phyloP scores from a whole-genome alignment of 2,329 filamentous ascomycete genomes.

The Laburnicola sp. region DNA sequence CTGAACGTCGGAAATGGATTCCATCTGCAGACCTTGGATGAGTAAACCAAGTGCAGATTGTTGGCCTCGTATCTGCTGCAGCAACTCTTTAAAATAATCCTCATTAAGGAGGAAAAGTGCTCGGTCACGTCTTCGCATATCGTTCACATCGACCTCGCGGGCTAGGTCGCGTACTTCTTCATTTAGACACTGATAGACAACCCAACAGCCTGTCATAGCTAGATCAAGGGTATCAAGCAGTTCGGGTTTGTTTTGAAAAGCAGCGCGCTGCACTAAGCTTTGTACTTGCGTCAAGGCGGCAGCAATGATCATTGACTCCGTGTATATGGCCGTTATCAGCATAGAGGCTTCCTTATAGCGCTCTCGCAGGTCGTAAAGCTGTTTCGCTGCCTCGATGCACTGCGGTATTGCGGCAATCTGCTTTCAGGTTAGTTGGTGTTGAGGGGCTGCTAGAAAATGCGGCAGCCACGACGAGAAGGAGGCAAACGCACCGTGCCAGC shows the following conservation, averaged over 20 bases:
- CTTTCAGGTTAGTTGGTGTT: not conserved
- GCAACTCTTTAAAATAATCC: slow-evolving; percentile 39
- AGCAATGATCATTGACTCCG: slow-evolving; percentile 40
- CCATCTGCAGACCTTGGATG: slow-evolving; percentile 42
- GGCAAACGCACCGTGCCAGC: slow-evolving; percentile 5
- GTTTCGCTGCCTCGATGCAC: slow-evolving; percentile 35
- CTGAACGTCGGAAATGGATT: slow-evolving; percentile 39
- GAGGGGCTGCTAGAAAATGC: not conserved
- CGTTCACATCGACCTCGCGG: slow-evolving; percentile 23
- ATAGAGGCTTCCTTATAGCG: slow-evolving; percentile 37
- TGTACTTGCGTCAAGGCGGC: slow-evolving; percentile 40
- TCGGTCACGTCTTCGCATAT: slow-evolving; percentile 27
- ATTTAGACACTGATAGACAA: slow-evolving; percentile 39
- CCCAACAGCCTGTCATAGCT: slow-evolving; percentile 38
- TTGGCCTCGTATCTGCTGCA: slow-evolving; percentile 40
- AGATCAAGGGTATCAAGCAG: slow-evolving; percentile 37
- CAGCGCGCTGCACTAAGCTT: slow-evolving; percentile 31
- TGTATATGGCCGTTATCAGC: slow-evolving; percentile 39
- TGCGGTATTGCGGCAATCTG: slow-evolving; percentile 30
- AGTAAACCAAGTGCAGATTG: slow-evolving; percentile 38
- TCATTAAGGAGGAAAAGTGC: slow-evolving; percentile 39
- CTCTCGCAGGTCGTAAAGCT: slow-evolving; percentile 34
- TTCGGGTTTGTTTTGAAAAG: slow-evolving; percentile 33
- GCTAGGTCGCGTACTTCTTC: slow-evolving; percentile 35
- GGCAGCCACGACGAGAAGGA: not conserved